A percentile compares a stretch with the other conserved stretches of the same genome.
Evolutionary conservation across 2,329 filamentous ascomycete genomes (phyloP).

Genomic region (Scytalidium lignicola): DNA sequence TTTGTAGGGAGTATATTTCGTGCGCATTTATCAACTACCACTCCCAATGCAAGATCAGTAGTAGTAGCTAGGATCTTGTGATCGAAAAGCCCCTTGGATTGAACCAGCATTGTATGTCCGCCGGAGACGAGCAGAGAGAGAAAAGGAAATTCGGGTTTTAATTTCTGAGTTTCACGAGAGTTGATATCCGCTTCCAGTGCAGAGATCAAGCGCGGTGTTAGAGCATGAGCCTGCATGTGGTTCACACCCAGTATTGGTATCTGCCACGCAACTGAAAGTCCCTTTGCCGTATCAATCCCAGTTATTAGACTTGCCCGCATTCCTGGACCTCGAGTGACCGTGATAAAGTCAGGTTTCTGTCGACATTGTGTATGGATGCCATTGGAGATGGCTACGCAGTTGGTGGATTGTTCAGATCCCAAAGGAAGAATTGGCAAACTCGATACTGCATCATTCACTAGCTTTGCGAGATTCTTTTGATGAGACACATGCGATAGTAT

Average conservation of each 20-base stretch:
- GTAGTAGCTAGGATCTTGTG: conserved; percentile 72
- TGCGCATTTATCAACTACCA: conserved; percentile 83
- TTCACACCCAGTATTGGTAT: conserved; percentile 82
- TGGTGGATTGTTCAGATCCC: conserved; percentile 11
- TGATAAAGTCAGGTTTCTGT: conserved; percentile 72
- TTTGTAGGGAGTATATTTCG: conserved; percentile 65
- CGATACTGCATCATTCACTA: conserved; percentile 61
- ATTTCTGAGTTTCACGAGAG: conserved; percentile 6
- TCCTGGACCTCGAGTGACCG: conserved; percentile 84
- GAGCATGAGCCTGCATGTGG: conserved; percentile 95
- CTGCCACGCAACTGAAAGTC: conserved; percentile 76
- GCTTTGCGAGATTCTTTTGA: conserved; percentile 59
- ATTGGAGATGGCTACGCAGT: conserved; percentile 7
- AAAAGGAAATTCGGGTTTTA: conserved; percentile 67
- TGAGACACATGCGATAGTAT: conserved; percentile 71
- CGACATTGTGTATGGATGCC: conserved; percentile 23
- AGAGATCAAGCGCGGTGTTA: conserved; percentile 74
- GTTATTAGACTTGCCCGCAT: conserved; percentile 75
- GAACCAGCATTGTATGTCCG: conserved; percentile 83
- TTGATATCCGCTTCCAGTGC: conserved; percentile 43
- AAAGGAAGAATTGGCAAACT: conserved; percentile 35
- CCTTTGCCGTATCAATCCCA: conserved; percentile 82
- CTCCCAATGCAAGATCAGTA: conserved; percentile 80
- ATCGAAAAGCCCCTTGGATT: conserved; percentile 60
- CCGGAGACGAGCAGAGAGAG: conserved; percentile 85